A percentile compares a stretch with the other conserved stretches of the same genome.
Conservation (phyloP, 106 monocot genomes). For the Acorus calamus region DNA sequence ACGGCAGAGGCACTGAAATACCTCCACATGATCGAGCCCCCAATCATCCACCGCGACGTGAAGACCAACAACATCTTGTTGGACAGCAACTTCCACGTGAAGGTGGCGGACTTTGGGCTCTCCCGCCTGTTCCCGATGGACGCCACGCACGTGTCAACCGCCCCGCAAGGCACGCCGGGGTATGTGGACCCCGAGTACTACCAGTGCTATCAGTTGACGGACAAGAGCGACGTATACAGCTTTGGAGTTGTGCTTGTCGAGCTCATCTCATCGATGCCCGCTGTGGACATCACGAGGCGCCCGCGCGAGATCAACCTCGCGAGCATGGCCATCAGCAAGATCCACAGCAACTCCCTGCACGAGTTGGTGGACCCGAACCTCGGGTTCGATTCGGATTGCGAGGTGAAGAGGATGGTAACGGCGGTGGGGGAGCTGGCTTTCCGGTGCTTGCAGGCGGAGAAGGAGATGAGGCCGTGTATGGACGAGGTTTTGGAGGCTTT, state of each 20-base stretch:
- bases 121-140: conserved; percentile 11
- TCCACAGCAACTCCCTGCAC: not conserved
- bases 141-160: conserved; percentile 12
- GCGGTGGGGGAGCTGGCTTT: conserved; percentile 5
- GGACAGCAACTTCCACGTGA: conserved; percentile 12
- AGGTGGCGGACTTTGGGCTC: conserved; percentile 15
- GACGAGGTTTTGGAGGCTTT: conserved; percentile 1
- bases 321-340: conserved; percentile 10
- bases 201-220: conserved; percentile 18
- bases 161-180: conserved; percentile 18
- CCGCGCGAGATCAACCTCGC: conserved; percentile 13
- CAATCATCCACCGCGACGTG: conserved; percentile 18
- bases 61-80: conserved; percentile 25
- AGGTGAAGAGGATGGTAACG: conserved; percentile 1
- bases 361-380: conserved; percentile 10
- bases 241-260: conserved; percentile 17
- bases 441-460: conserved; percentile 14
- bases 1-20: conserved; percentile 11
- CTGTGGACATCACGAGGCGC: conserved; percentile 7
- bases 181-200: conserved; percentile 21
- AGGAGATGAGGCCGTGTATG: conserved; percentile 15
- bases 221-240: conserved; percentile 23
- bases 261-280: conserved; percentile 15
- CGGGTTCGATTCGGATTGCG: conserved; percentile 1
- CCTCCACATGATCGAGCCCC: conserved; percentile 11